Evolutionary conservation across 2,329 filamentous ascomycete genomes (phyloP).

Genomic region (Cyclaneusma minus): DNA sequence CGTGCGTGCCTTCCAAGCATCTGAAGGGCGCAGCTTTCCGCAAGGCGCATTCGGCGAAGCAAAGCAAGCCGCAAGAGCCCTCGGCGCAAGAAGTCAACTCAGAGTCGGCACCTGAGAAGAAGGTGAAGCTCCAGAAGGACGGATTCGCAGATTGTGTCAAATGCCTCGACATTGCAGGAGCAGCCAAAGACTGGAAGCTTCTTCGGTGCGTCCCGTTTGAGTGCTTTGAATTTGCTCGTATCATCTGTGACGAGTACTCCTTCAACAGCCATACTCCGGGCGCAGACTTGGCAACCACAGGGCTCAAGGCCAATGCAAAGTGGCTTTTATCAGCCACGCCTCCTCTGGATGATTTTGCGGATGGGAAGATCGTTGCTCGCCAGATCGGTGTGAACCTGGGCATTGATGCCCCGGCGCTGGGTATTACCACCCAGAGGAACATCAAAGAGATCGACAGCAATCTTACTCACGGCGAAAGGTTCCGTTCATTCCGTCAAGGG

Average conservation of each 20-base stretch:
- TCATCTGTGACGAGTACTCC: constrained; percentile 51
- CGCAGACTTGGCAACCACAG: constrained; percentile 2
- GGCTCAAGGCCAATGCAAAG: constrained; percentile 7
- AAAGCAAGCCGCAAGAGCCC: too few relatives aligned
- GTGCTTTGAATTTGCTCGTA: constrained; percentile 41
- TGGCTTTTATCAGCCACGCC: constrained; percentile 53
- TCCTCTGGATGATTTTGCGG: constrained; percentile 36
- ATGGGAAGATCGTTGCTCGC: constrained; percentile 40
- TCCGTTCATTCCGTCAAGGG: constrained; percentile 32
- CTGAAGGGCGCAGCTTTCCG: constrained; percentile 15
- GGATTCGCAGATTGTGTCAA: constrained; percentile 1
- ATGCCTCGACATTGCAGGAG: constrained; percentile 2
- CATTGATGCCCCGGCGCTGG: constrained; percentile 30
- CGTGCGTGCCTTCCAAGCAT: constrained; percentile 12
- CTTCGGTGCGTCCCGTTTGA: constrained; percentile 30
- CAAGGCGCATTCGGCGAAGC: constrained; percentile 8
- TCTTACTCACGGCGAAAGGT: constrained; percentile 34
- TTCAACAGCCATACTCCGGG: constrained; percentile 26
- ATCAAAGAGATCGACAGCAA: constrained; percentile 25
- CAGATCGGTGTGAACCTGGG: constrained; percentile 40
- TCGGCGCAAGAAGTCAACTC: neutral
- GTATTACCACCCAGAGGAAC: constrained; percentile 25
- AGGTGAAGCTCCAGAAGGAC: neutral
- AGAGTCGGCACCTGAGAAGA: constrained; percentile 5
- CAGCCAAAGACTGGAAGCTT: constrained; percentile 15